Evolutionary conservation across 441 rosid genomes (phyloP).

Genomic region (Adansonia grandidieri): DNA sequence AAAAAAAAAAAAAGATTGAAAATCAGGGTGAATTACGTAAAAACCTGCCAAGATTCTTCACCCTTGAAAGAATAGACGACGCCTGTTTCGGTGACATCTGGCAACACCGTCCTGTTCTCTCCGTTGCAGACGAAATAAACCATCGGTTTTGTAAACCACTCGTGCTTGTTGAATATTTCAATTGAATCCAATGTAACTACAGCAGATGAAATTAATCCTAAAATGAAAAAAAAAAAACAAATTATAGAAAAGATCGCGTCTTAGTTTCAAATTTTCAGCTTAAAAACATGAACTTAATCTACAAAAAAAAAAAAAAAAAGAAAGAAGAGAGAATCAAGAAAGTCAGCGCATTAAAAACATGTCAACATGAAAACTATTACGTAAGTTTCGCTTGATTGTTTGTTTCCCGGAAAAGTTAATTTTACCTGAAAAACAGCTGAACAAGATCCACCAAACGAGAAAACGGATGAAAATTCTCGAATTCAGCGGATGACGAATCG

Average conservation of each 20-base stretch:
- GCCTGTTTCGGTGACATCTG: slow-evolving; percentile 60
- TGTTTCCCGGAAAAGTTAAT: slow-evolving; percentile 6
- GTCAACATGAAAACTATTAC: background rate
- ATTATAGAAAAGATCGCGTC: background rate
- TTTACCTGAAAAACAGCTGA: slow-evolving; percentile 65
- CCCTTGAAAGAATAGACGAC: slow-evolving; percentile 60
- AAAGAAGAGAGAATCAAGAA: background rate
- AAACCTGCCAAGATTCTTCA: slow-evolving; percentile 92
- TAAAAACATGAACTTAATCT: background rate
- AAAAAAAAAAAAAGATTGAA: background rate
- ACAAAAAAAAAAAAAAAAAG: background rate
- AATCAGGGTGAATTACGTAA: background rate
- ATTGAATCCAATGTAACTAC: slow-evolving; percentile 68
- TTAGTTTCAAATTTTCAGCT: slow-evolving; percentile 6
- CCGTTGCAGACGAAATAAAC: slow-evolving; percentile 82
- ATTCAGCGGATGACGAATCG: slow-evolving; percentile 20
- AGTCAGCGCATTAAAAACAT: background rate
- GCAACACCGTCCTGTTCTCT: slow-evolving; percentile 63
- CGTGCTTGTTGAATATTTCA: slow-evolving; percentile 66
- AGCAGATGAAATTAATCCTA: slow-evolving; percentile 55
- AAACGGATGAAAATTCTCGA: background rate
- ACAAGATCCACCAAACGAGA: slow-evolving; percentile 36
- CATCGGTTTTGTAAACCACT: slow-evolving; percentile 65
- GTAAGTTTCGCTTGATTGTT: slow-evolving; percentile 5
- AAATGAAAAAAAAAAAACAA: slow-evolving; percentile 10